These are phyloP conservation scores for Limonium bicolor DNA, from an alignment of 148 eudicot species.

Conservation along the genomic window DNA sequence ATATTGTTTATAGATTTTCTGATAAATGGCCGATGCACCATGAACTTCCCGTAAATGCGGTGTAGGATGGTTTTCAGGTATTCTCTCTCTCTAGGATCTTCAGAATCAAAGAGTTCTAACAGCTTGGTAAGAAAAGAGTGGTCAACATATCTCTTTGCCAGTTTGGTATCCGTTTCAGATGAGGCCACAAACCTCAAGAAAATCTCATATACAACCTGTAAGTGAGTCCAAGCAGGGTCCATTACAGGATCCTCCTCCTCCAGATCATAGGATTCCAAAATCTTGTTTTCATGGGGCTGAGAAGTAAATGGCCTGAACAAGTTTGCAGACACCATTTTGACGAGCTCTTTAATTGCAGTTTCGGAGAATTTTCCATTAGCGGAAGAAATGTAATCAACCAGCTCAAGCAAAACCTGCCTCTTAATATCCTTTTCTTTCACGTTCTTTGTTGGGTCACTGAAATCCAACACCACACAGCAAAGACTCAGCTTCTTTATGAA, in stretches of 20 bases:
- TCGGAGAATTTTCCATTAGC: constrained; percentile 1
- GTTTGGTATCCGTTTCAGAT: constrained; percentile 3
- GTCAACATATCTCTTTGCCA: constrained; percentile 3
- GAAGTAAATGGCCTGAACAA: constrained; percentile 4
- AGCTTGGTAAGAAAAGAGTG: constrained; percentile 4
- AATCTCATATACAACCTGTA: constrained; percentile 9
- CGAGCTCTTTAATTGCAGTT: neutral
- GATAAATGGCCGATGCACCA: constrained; percentile 8
- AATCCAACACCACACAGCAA: neutral
- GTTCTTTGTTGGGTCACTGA: constrained; percentile 5
- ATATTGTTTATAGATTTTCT: constrained; percentile 6
- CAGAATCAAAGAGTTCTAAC: constrained; percentile 8
- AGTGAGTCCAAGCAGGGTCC: constrained; percentile 7
- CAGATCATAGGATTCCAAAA: neutral
- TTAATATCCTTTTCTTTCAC: constrained; percentile 2
- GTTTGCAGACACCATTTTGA: constrained; percentile 3
- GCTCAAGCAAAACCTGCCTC: constrained; percentile 2
- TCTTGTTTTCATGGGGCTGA: constrained; percentile 3
- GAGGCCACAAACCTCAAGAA: constrained; percentile 4
- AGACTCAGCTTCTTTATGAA: constrained; percentile 1
- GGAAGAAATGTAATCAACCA: constrained; percentile 5
- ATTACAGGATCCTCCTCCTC: constrained; percentile 7
- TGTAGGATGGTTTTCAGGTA: constrained; percentile 7
- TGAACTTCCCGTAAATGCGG: constrained; percentile 8
- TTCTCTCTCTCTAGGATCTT: constrained; percentile 9